Evolutionary conservation across 2,329 filamentous ascomycete genomes (phyloP).

Genomic region (Nemania serpens): DNA sequence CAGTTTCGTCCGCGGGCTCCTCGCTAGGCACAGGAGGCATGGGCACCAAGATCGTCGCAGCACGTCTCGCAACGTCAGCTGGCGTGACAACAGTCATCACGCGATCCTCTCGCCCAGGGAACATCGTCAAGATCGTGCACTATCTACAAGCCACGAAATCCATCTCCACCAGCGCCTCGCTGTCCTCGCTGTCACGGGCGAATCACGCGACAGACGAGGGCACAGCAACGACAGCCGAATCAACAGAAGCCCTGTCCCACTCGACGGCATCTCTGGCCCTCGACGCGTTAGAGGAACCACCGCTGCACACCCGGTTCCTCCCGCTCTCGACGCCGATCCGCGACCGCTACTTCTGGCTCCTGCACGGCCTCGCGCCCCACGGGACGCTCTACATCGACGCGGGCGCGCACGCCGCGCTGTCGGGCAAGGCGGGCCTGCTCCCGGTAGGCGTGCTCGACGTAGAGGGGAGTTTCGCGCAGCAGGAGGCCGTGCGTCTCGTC

Average conservation of each 20-base stretch:
- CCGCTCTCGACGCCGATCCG: slow-evolving; percentile 83
- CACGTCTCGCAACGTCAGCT: slow-evolving; percentile 86
- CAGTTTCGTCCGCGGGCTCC: slow-evolving; percentile 87
- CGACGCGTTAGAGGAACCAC: slow-evolving; percentile 49
- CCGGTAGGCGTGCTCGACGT: slow-evolving; percentile 91
- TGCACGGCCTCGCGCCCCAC: slow-evolving; percentile 88
- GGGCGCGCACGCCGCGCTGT: slow-evolving; percentile 81
- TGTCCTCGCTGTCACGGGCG: slow-evolving; percentile 23
- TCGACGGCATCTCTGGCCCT: slow-evolving; percentile 51
- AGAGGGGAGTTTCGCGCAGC: slow-evolving; percentile 85
- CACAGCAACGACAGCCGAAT: too few species aligned
- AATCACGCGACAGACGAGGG: slow-evolving; percentile 29
- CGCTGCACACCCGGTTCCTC: slow-evolving; percentile 91
- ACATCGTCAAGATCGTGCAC: slow-evolving; percentile 83
- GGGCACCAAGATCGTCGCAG: slow-evolving; percentile 96
- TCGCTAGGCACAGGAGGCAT: slow-evolving; percentile 92
- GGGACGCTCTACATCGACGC: slow-evolving; percentile 91
- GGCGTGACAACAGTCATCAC: slow-evolving; percentile 97
- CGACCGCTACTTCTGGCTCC: slow-evolving; percentile 95
- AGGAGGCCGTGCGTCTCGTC: slow-evolving; percentile 87
- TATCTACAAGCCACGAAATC: slow-evolving; percentile 71
- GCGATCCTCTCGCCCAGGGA: slow-evolving; percentile 88
- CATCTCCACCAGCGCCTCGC: slow-evolving; percentile 36
- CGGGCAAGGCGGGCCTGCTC: slow-evolving; percentile 83
- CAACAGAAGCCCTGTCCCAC: slow-evolving; percentile 41